phyloP scores from a whole-genome alignment of 2,329 filamentous ascomycete species.

The Aspergillus glaucus region DNA sequence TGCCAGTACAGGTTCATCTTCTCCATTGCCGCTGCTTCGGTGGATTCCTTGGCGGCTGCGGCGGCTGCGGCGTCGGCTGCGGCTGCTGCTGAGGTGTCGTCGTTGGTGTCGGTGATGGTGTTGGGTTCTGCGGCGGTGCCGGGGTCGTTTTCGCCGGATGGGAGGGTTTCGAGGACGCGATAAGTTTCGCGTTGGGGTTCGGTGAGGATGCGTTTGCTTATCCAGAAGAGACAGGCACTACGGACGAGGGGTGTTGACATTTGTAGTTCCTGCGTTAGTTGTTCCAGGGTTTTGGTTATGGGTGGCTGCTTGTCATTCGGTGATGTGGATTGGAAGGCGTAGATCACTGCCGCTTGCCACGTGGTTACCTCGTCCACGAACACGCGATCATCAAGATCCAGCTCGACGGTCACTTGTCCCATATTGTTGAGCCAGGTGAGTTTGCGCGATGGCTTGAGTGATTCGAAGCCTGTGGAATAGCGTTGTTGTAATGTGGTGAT shows the following conservation, averaged over 20 bases:
- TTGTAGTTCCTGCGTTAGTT: conserved; percentile 45
- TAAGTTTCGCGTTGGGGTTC: conserved; percentile 47
- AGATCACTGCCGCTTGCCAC: conserved; percentile 82
- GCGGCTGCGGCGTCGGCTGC: conserved; percentile 37
- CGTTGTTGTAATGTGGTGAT: conserved; percentile 54
- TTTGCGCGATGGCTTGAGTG: conserved; percentile 75
- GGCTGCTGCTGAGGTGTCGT: conserved; percentile 17
- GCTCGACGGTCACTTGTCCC: conserved; percentile 70
- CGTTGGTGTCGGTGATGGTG: conserved; percentile 21
- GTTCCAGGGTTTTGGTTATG: conserved; percentile 33
- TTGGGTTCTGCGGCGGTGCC: conserved; percentile 14
- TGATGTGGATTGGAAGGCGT: conserved; percentile 62
- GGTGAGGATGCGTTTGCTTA: conserved; percentile 50
- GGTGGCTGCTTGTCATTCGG: conserved; percentile 21
- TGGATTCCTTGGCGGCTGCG: conserved; percentile 39
- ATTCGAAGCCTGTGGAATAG: conserved; percentile 72
- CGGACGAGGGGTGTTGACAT: conserved; percentile 55
- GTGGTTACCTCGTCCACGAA: conserved; percentile 66
- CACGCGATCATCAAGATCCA: conserved; percentile 75
- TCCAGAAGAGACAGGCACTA: conserved; percentile 57
- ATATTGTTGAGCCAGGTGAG: conserved; percentile 82
- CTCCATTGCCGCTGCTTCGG: conserved; percentile 58
- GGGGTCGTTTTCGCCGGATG: conserved; percentile 23
- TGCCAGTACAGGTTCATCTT: conserved; percentile 75
- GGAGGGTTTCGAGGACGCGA: conserved; percentile 51